A percentile compares a stretch with the other conserved stretches of the same genome.
phyloP scores from a whole-genome alignment of 164 flowering plant species.

The Magnolia kwangsiensis region DNA sequence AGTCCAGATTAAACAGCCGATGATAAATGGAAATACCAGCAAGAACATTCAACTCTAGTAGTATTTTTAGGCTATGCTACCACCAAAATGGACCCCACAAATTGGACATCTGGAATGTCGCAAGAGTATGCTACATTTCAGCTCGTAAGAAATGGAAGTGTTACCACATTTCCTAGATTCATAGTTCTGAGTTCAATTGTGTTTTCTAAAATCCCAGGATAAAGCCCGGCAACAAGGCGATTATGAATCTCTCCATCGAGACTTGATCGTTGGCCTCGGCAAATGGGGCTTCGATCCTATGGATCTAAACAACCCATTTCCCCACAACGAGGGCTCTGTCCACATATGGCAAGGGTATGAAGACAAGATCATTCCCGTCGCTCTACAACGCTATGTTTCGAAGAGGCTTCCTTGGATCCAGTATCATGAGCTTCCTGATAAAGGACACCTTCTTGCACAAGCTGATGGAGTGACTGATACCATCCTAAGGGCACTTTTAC shows the following conservation, averaged over 20 bases:
- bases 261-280: slow-evolving; percentile 60
- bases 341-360: slow-evolving; percentile 82
- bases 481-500: slow-evolving; percentile 49
- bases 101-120: not conserved
- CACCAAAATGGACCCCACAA: too few species aligned
- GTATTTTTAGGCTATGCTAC: too few species aligned
- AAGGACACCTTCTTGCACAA: slow-evolving; percentile 30
- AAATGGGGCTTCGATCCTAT: slow-evolving; percentile 65
- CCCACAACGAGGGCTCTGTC: slow-evolving; percentile 55
- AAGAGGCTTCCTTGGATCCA: slow-evolving; percentile 61
- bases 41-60: too few species aligned
- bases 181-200: too few species aligned
- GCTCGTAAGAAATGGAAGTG: not conserved
- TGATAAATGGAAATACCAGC: too few species aligned
- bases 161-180: too few species aligned
- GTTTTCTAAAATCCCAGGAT: slow-evolving; percentile 11
- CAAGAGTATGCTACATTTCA: not conserved
- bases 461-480: slow-evolving; percentile 30
- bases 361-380: slow-evolving; percentile 48
- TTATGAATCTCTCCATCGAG: slow-evolving; percentile 49
- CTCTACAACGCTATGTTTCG: slow-evolving; percentile 48
- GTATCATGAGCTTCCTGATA: slow-evolving; percentile 59
- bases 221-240: slow-evolving; percentile 34
- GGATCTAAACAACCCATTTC: slow-evolving; percentile 61
- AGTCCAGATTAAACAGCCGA: too few species aligned